phyloP scores from a whole-genome alignment of 2,329 filamentous ascomycete species.

The Trichoderma simmonsii region DNA sequence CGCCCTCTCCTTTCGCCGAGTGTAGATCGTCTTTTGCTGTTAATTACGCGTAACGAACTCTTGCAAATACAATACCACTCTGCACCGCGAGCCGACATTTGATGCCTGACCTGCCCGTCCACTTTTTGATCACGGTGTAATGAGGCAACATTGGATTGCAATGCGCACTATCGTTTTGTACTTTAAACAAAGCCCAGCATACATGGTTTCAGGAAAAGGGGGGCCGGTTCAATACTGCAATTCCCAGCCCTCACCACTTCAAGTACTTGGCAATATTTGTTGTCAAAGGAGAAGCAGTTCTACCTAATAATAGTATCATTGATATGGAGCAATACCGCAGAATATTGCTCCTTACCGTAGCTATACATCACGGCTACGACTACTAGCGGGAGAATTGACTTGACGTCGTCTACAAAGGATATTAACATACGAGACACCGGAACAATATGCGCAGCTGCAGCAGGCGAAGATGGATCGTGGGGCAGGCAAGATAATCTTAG shows the following conservation, averaged over 20 bases:
- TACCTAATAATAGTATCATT: background rate
- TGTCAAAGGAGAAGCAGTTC: background rate
- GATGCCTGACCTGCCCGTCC: background rate
- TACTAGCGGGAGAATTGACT: background rate
- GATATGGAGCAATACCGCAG: background rate
- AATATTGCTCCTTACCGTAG: background rate
- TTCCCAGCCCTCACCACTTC: background rate
- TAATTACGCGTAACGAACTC: slow-evolving; percentile 8
- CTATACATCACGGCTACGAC: background rate
- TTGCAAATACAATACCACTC: background rate
- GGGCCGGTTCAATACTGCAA: background rate
- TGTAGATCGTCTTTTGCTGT: background rate
- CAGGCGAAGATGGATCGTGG: slow-evolving; percentile 16
- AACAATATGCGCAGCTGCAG: slow-evolving; percentile 6
- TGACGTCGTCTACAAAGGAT: background rate
- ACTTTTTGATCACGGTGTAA: background rate
- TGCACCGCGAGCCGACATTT: slow-evolving; percentile 3
- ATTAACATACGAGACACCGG: background rate
- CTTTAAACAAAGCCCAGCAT: slow-evolving; percentile 2
- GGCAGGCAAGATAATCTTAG: slow-evolving; percentile 16
- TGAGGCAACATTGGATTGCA: background rate
- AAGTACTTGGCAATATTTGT: background rate
- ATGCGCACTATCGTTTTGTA: background rate
- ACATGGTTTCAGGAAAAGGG: slow-evolving; percentile 12
- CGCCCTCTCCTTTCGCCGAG: background rate